Evolutionary conservation across 768 basidiomycete genomes (phyloP).

Genomic region (Tricholoma flavovirens): DNA sequence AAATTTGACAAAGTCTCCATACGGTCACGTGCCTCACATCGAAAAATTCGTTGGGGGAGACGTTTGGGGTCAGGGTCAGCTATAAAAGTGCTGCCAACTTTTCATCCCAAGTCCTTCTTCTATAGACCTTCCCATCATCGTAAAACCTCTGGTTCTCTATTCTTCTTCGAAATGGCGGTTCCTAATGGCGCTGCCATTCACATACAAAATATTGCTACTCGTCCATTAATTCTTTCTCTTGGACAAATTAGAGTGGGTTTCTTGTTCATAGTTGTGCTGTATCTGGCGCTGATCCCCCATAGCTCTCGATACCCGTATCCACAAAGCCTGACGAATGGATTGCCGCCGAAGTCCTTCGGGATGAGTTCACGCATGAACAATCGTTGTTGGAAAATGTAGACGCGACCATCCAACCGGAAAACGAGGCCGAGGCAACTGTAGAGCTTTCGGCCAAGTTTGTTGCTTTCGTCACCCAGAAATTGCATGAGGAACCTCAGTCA

Average conservation of each 20-base stretch:
- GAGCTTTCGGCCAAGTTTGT: constrained; percentile 84
- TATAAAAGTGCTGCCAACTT: constrained; percentile 25
- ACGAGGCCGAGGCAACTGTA: constrained; percentile 58
- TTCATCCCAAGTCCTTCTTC: constrained; percentile 17
- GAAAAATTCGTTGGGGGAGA: constrained; percentile 39
- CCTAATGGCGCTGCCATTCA: constrained; percentile 32
- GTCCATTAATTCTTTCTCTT: constrained; percentile 42
- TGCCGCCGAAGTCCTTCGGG: constrained; percentile 83
- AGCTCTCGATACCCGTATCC: constrained; percentile 87
- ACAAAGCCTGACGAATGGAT: constrained; percentile 84
- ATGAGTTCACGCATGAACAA: constrained; percentile 75
- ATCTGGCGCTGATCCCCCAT: constrained; percentile 4
- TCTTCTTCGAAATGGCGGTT: constrained; percentile 30
- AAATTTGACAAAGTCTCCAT: constrained; percentile 14
- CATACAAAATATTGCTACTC: constrained; percentile 34
- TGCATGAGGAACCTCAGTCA: constrained; percentile 51
- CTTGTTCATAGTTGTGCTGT: constrained; percentile 5
- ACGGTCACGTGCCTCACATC: constrained; percentile 27
- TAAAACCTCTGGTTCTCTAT: constrained; percentile 16
- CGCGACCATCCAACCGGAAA: constrained; percentile 45
- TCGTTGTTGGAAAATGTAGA: constrained; percentile 53
- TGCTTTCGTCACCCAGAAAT: constrained; percentile 61
- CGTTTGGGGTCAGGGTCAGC: constrained; percentile 37
- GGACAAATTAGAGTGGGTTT: constrained; percentile 49
- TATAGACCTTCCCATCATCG: constrained; percentile 14